Conservation (phyloP, 2,329 filamentous ascomycete genomes). For the Dendrostoma leiphaemia region DNA sequence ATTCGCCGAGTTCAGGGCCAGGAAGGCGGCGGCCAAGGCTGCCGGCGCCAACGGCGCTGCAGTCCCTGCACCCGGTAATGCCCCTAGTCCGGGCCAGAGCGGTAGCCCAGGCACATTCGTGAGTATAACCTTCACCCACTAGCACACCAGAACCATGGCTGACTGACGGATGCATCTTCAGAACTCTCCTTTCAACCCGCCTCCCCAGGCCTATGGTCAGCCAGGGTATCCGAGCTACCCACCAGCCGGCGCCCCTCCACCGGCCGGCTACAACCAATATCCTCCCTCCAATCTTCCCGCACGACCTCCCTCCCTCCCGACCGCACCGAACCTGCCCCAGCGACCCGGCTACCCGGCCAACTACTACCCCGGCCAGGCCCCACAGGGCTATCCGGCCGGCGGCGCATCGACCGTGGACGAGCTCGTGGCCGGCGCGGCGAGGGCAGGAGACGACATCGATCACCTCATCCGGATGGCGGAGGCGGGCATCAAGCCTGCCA, state of each 20-base stretch:
- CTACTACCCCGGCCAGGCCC: conserved; percentile 26
- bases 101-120: conserved; percentile 58
- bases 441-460: conserved; percentile 61
- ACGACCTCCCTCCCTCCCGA: conserved; percentile 38
- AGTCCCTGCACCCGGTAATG: conserved; percentile 49
- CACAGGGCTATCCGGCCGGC: conserved; percentile 27
- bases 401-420: conserved; percentile 46
- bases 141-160: no score
- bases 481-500: conserved; percentile 53
- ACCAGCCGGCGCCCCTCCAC: conserved; percentile 33
- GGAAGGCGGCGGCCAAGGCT: conserved; percentile 59
- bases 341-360: conserved; percentile 28
- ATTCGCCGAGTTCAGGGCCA: conserved; percentile 73
- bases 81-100: conserved; percentile 49
- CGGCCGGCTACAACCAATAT: conserved; percentile 28
- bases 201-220: conserved; percentile 30
- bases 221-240: conserved; percentile 32
- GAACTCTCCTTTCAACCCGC: conserved; percentile 43
- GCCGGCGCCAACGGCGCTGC: conserved; percentile 55
- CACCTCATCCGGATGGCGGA: conserved; percentile 64
- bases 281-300: conserved; percentile 43
- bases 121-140: no score
- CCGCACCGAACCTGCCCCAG: conserved; percentile 26
- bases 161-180: no score
- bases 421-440: conserved; percentile 41